Evolutionary conservation across 2,329 filamentous ascomycete species (phyloP), one percentile per base, ranked within the genome.

Genomic region (Hypoxylon sp.): DNA sequence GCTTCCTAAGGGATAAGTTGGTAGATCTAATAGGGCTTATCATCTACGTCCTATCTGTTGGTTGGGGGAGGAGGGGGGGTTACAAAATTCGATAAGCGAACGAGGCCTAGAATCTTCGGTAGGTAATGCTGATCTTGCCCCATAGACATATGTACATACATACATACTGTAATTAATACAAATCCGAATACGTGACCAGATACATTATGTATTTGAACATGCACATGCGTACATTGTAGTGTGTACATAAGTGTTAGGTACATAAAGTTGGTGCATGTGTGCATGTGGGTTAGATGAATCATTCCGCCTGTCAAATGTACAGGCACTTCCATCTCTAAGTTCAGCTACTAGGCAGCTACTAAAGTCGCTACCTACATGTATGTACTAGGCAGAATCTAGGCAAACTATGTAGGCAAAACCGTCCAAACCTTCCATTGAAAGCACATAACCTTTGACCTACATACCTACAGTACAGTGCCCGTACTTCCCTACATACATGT

Each of bases 321-420:
- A 17, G 14, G 37, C 37, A 44, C 14, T 11, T 11, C 17, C 39
- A 44, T 44, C 17, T 8, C 39, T 44, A 44, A 22, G 39, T 9
- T 44, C 39, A 44, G 39, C 39, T 44, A 22, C n/a, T 44, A 44
- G 39, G 39, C 39, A 44, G 39, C 39, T 19, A 26, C 26, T 22
- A 22, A 22, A 22, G 19, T 22, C 19, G 19, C 19, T 22, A 22
- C 19, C 14, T 42, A 42, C 37, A 13, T 37, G 14, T 42, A 19
- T 2, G 1, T 17, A 44, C n/a, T 19, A 31, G 29, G 29, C 29
- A 31, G 5, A 31, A n/a, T n/a, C 29, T 31, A 31, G 29, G 6
- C 29, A 31, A 31, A 22, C 19, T 22, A n/a, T n/a, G n/a, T n/a
- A n/a, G n/a, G n/a, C n/a, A n/a, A n/a, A 31, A 2, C 29, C 6